Percentiles rank a stretch among this genome's conserved stretches.
Conservation (phyloP, 352 stramenopile genomes). For the Globisporangium emineosum region DNA sequence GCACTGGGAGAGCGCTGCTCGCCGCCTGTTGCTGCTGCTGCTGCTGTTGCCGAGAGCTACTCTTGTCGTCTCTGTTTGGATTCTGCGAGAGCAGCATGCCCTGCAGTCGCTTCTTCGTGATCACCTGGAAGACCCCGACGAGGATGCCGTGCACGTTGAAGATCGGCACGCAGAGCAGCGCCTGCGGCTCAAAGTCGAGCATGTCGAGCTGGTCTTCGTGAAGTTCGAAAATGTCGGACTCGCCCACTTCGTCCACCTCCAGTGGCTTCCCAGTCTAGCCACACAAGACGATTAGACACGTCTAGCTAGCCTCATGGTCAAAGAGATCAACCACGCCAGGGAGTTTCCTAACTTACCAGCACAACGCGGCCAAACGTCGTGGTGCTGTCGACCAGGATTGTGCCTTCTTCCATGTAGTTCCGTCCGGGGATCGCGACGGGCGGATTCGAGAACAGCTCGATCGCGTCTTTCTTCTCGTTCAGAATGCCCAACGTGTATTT, state of each 20-base stretch:
- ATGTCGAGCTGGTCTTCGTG: conserved; percentile 70
- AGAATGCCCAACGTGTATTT: conserved; percentile 59
- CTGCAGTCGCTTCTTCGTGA: conserved; percentile 37
- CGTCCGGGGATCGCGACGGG: conserved; percentile 42
- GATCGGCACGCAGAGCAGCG: conserved; percentile 51
- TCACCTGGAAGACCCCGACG: conserved; percentile 60
- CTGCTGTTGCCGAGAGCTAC: not conserved
- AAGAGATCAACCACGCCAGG: not conserved
- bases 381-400: conserved; percentile 46
- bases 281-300: not conserved
- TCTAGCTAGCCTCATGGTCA: not conserved
- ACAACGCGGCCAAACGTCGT: conserved; percentile 71
- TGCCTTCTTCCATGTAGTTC: conserved; percentile 55
- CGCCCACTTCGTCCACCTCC: conserved; percentile 45
- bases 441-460: conserved; percentile 65
- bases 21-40: not conserved
- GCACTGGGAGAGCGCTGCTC: conserved; percentile 7
- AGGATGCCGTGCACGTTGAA: conserved; percentile 62
- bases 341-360: conserved; percentile 29
- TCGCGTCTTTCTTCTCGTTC: conserved; percentile 58
- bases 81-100: not conserved
- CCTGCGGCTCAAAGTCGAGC: conserved; percentile 61
- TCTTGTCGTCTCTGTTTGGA: not conserved
- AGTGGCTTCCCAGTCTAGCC: conserved; percentile 50
- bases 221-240: conserved; percentile 51